These are phyloP conservation scores for Eucalyptus cloeziana DNA, from an alignment of 345 rosid genomes.

Conservation along the genomic window DNA sequence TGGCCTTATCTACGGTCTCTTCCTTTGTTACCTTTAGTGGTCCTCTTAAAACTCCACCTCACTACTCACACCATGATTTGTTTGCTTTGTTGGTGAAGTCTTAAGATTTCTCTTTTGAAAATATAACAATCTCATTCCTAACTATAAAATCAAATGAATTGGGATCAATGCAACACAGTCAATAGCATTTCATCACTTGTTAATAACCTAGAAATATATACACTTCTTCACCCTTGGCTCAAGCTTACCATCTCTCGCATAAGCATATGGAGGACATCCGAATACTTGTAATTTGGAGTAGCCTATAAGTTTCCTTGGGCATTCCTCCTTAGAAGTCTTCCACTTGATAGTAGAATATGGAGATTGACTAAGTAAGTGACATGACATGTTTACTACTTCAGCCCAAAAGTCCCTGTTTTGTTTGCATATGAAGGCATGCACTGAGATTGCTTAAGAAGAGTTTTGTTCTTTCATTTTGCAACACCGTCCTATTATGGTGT, in stretches of 20 bases:
- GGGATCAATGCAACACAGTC: not conserved
- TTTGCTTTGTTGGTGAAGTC: not conserved
- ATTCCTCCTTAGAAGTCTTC: too few species aligned
- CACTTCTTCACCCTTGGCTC: not conserved
- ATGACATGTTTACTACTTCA: too few species aligned
- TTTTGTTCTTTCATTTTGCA: too few species aligned
- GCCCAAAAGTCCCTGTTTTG: accelerated
- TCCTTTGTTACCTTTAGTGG: not conserved
- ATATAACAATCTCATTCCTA: accelerated
- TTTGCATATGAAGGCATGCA: too few species aligned
- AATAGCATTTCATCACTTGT: not conserved
- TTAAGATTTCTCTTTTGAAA: not conserved
- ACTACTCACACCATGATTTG: accelerated
- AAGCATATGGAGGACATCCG: too few species aligned
- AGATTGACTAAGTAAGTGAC: too few species aligned
- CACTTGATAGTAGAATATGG: too few species aligned
- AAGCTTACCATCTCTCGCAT: not conserved
- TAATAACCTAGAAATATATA: not conserved
- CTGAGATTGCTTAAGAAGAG: too few species aligned
- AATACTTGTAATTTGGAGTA: too few species aligned
- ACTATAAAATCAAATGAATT: not conserved
- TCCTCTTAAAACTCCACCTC: not conserved
- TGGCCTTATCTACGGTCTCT: too few species aligned
- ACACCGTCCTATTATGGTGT: accelerated
- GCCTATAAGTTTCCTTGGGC: too few species aligned